phyloP scores from a whole-genome alignment of 495 filamentous ascomycete species.

The Rhypophila decipiens region DNA sequence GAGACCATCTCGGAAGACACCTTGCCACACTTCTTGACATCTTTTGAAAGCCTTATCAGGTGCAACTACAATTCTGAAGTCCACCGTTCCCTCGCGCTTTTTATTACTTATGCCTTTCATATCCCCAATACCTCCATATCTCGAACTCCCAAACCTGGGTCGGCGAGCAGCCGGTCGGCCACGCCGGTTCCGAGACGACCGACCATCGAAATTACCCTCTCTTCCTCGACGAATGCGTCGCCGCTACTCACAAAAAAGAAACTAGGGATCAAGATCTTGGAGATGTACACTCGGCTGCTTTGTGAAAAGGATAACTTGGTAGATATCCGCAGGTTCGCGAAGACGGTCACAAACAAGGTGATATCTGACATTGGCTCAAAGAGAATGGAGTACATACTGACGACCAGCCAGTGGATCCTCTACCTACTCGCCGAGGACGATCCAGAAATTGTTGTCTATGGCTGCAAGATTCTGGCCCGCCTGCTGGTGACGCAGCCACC shows the following conservation, averaged over 20 bases:
- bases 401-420: constrained; percentile 70
- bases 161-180: constrained; percentile 29
- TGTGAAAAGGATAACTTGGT: constrained; percentile 60
- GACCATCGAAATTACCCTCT: constrained; percentile 20
- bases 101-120: constrained; percentile 88
- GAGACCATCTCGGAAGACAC: constrained; percentile 67
- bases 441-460: constrained; percentile 71
- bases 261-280: constrained; percentile 68
- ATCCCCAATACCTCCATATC: constrained; percentile 46
- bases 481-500: constrained; percentile 73
- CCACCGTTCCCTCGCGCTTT: constrained; percentile 80
- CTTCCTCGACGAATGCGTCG: constrained; percentile 11
- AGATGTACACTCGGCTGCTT: constrained; percentile 77
- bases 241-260: constrained; percentile 47
- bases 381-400: constrained; percentile 31
- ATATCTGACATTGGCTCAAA: constrained; percentile 22
- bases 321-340: constrained; percentile 83
- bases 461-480: constrained; percentile 81
- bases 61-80: constrained; percentile 75
- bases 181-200: constrained; percentile 30
- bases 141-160: constrained; percentile 44
- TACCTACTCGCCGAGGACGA: constrained; percentile 88
- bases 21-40: constrained; percentile 65
- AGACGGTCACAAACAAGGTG: constrained; percentile 94
- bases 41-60: constrained; percentile 71